Evolutionary conservation across 495 filamentous ascomycete species (phyloP).

Genomic region (Neurospora sp.): DNA sequence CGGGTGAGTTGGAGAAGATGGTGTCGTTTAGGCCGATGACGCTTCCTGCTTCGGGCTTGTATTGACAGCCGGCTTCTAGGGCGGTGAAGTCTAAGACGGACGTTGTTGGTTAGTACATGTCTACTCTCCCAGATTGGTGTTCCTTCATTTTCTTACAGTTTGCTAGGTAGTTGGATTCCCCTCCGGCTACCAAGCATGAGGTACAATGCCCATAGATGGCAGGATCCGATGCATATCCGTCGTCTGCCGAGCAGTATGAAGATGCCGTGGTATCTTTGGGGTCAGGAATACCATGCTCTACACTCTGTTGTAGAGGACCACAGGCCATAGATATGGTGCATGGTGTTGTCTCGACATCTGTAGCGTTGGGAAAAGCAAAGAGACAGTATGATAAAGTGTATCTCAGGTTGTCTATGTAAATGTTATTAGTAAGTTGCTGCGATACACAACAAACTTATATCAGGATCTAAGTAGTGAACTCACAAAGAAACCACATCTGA

Average conservation of each 20-base stretch:
- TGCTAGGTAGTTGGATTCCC: slow-evolving; percentile 26
- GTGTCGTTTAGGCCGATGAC: slow-evolving; percentile 36
- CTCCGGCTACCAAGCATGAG: slow-evolving; percentile 28
- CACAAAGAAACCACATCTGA: slow-evolving; percentile 43
- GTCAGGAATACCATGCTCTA: slow-evolving; percentile 23
- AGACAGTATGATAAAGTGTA: slow-evolving; percentile 35
- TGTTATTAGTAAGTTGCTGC: not conserved
- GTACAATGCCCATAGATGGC: slow-evolving; percentile 22
- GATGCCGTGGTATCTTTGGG: slow-evolving; percentile 23
- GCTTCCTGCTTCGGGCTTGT: slow-evolving; percentile 32
- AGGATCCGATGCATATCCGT: slow-evolving; percentile 15
- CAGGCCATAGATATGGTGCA: slow-evolving; percentile 35
- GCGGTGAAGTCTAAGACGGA: slow-evolving; percentile 28
- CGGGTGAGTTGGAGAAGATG: slow-evolving; percentile 30
- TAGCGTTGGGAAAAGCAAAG: slow-evolving; percentile 36
- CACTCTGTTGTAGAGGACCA: slow-evolving; percentile 20
- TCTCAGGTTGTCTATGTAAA: slow-evolving; percentile 32
- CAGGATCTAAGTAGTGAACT: slow-evolving; percentile 8
- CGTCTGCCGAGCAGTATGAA: slow-evolving; percentile 29
- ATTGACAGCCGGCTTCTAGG: slow-evolving; percentile 38
- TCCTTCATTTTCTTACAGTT: slow-evolving; percentile 23
- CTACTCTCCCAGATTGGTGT: not conserved
- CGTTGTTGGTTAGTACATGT: slow-evolving; percentile 5
- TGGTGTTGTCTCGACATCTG: slow-evolving; percentile 24
- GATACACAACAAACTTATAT: not conserved